These are phyloP conservation scores for Linaria vulgaris DNA, from an alignment of 257 asterid genomes.

Conservation along the genomic window DNA sequence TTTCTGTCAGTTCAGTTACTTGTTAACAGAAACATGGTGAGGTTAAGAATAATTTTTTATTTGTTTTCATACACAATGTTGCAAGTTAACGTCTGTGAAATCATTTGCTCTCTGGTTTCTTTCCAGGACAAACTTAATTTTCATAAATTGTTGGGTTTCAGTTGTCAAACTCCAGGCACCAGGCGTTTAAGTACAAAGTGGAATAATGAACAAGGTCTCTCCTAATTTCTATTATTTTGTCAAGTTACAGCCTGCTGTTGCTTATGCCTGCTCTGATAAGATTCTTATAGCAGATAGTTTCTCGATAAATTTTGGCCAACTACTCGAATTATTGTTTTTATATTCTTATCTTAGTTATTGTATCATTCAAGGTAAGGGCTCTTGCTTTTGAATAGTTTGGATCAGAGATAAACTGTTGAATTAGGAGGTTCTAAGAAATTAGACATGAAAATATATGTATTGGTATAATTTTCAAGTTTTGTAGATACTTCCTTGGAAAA, in stretches of 20 bases:
- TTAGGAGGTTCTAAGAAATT: background rate
- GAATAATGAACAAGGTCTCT: constrained; percentile 56
- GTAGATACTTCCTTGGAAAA: constrained; percentile 8
- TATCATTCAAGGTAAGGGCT: constrained; percentile 14
- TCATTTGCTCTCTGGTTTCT: constrained; percentile 27
- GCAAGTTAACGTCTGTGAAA: constrained; percentile 13
- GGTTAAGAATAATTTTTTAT: constrained; percentile 18
- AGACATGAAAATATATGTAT: too few species aligned
- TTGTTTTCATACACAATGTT: constrained; percentile 15
- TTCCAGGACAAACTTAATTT: constrained; percentile 83
- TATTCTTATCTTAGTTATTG: background rate
- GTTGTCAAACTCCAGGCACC: constrained; percentile 59
- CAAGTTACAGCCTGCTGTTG: constrained; percentile 8
- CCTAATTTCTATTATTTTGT: constrained; percentile 10
- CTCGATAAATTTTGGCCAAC: background rate
- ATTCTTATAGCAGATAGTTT: background rate
- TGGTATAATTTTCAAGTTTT: background rate
- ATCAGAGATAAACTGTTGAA: constrained; percentile 1
- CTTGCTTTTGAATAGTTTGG: background rate
- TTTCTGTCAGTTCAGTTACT: constrained; percentile 90
- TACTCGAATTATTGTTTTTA: constrained; percentile 8
- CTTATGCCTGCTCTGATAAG: constrained; percentile 2
- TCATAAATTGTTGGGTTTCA: constrained; percentile 79
- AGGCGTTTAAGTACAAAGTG: constrained; percentile 46
- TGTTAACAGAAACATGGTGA: constrained; percentile 85